Base-by-base conservation (phyloP, 2,329 filamentous ascomycete genomes). In the Penicillium hesseltinei region DNA sequence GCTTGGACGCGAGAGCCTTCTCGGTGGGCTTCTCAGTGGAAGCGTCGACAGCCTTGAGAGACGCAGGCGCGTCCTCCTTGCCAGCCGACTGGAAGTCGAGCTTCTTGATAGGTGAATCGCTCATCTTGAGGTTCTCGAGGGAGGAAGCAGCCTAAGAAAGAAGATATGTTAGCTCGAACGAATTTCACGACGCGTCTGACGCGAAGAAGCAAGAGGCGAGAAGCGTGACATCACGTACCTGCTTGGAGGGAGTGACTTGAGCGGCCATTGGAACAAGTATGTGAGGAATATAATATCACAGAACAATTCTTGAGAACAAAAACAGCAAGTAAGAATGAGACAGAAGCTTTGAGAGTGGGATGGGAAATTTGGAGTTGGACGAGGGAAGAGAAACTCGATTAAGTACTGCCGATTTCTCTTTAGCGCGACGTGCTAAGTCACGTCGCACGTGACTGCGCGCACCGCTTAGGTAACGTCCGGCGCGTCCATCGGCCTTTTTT, bases 21-120 rank as follows among this genome's bases (percentile, higher is more conserved):
- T 82, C 64, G 71, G 60, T 69, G 54, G 83, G 77, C 78, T 88
- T 86, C 67, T 81, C 79, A 64, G 81, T 78, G 67, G 87, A 73
- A 67, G 79, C 75, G 69, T 82, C 78, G 68, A 84, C 73, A 65
- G 80, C 73, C 62, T 81, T 74, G 40, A 77, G 66, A 58, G 82
- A 79, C 63, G 82, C 70, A 59, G 83, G 78, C 60, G 82, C 78
- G 79, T 96, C 96, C 81, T 96, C 92, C 80, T 96, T 96, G 80
- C 91, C 83, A 58, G 82, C 82, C 54, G 80, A 73, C 64, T 83
- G 78, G 75, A 96, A 91, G 80, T 89, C 83, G 66, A 94, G 85
- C 84, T 95, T 95, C 88, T 96, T 96, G 63, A 89, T 80, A 45
- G 92, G 92, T 1, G 91, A 94, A 68, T 95, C 90, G 63, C 75